Base-by-base conservation (phyloP, 2,329 filamentous ascomycete species). In the Chrysoporthe cubensis region DNA sequence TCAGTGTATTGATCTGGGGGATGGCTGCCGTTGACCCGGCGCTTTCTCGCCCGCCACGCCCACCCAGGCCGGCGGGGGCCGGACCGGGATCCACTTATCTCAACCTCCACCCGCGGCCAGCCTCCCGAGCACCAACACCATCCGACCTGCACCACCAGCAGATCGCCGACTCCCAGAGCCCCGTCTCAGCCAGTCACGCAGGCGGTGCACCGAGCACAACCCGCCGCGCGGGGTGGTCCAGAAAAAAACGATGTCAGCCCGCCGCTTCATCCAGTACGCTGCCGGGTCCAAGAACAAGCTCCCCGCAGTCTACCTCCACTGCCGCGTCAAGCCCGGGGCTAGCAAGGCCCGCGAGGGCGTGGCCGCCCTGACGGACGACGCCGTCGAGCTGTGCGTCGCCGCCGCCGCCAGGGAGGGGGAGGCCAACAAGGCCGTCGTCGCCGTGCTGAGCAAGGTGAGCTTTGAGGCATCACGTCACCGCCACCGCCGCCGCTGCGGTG, bases 261-360 rank as follows among this genome's bases (percentile, higher is more conserved):
- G 64, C 3, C 66, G 65, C 44, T 62, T 68, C 40, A 65, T 70
- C 14, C 62, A 80, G 59, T 86, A 84, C 71, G 79, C 87, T 58
- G 79, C 82, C 3, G 80, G 80, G 3, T 77, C 82, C 61, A 83
- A 81, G 62, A 86, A 84, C 67, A 80, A 82, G 0, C 73, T 78
- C 4, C 80, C 79, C 34, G 81, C 78, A 1, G 76, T 93, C 21
- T 85, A 89, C 65, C 79, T 93, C 43, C 82, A 85, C 37, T 91
- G 91, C 75, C 87, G 86, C 71, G 86, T 93, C 66, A 91, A 90
- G 70, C 88, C 91, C 0, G 88, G 89, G 3, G 85, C 87, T 14
- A 88, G 82, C 75, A 87, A 85, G 40, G 81, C 81, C 34, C 85
- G 89, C 44, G 85, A 91, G 72, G 90, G 90, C 16, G 81, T 93